Conservation (phyloP, 2,329 filamentous ascomycete species). For the Cordyceps militaris region DNA sequence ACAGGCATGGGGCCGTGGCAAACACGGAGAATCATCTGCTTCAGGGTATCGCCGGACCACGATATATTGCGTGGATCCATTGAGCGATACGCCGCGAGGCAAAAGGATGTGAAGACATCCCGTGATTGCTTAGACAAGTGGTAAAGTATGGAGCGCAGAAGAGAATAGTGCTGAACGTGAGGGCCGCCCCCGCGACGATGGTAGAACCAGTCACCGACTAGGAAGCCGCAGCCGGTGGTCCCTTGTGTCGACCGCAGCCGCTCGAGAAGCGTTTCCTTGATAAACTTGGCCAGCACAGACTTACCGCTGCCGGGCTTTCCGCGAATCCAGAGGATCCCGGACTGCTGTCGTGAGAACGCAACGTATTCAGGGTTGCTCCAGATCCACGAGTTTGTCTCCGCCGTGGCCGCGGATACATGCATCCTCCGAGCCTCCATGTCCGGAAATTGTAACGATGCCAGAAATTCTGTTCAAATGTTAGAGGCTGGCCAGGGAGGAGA, state of each 20-base stretch:
- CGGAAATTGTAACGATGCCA: background rate
- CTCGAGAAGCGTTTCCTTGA: conserved; percentile 2
- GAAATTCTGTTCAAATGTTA: background rate
- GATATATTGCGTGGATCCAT: background rate
- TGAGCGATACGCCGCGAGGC: background rate
- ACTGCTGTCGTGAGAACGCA: background rate
- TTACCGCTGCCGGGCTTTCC: conserved; percentile 13
- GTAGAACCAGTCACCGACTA: background rate
- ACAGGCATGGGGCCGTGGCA: background rate
- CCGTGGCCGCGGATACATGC: background rate
- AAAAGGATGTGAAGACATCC: background rate
- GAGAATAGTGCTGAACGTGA: background rate
- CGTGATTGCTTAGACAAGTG: background rate
- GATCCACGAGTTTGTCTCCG: background rate
- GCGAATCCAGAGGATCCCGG: conserved; percentile 9
- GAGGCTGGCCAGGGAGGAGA: background rate
- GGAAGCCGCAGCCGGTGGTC: too few relatives aligned
- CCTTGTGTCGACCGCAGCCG: background rate
- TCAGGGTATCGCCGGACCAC: background rate
- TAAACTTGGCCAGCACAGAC: conserved; percentile 11
- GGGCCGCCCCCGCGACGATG: background rate
- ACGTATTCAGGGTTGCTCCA: background rate
- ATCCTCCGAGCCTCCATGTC: background rate
- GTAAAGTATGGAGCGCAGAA: background rate
- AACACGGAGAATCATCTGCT: background rate